phyloP scores from a whole-genome alignment of 2,329 filamentous ascomycete species.

The Ophiostoma angusticollis region DNA sequence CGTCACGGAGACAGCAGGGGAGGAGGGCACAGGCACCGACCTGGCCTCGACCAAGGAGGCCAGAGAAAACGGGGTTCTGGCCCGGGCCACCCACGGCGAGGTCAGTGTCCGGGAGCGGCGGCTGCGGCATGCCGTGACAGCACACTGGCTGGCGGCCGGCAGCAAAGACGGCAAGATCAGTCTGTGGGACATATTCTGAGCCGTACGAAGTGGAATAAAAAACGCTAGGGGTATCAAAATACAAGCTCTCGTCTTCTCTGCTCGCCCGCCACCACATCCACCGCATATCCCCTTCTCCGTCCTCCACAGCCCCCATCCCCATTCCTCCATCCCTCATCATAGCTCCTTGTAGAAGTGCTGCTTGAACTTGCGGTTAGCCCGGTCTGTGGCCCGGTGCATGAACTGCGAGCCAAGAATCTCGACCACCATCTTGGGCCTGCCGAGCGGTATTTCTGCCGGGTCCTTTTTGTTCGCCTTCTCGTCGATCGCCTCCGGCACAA shows the following conservation, averaged over 20 bases:
- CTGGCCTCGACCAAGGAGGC: too few relatives aligned
- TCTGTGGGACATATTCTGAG: conserved; percentile 82
- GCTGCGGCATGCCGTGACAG: conserved; percentile 48
- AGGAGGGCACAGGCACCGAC: conserved; percentile 1
- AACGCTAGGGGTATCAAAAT: too few relatives aligned
- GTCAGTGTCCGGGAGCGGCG: conserved; percentile 50
- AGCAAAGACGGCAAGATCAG: conserved; percentile 93
- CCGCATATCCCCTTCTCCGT: too few relatives aligned
- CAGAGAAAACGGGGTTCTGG: too few relatives aligned
- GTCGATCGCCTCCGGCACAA: too few relatives aligned
- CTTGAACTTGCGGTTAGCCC: conserved; percentile 87
- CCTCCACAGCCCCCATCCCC: too few relatives aligned
- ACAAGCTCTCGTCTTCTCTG: too few relatives aligned
- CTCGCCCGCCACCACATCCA: too few relatives aligned
- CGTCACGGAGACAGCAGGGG: background rate
- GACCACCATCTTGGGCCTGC: conserved; percentile 50
- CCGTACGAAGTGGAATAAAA: background rate
- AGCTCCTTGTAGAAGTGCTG: conserved; percentile 64
- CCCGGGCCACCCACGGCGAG: conserved; percentile 16
- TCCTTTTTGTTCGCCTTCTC: conserved; percentile 7
- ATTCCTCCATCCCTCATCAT: conserved; percentile 30
- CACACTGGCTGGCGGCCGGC: conserved; percentile 83
- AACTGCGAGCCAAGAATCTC: conserved; percentile 85
- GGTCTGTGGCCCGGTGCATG: conserved; percentile 66
- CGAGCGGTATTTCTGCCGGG: conserved; percentile 8